Conservation (phyloP, 345 rosid genomes). For the Luvunga scandens region DNA sequence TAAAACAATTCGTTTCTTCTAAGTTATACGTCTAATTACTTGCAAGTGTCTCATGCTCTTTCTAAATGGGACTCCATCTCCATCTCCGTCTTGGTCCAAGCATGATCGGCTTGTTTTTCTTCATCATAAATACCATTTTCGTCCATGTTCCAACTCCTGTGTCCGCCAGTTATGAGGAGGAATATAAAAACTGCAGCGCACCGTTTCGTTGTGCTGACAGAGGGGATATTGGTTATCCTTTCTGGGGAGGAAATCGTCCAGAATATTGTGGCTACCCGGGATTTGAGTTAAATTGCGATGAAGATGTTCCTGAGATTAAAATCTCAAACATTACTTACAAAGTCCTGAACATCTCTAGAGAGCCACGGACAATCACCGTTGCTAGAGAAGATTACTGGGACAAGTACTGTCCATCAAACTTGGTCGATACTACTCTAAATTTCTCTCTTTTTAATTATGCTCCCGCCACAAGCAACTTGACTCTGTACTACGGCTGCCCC, state of each 20-base stretch:
- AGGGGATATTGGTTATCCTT: conserved; percentile 20
- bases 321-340: background rate
- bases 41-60: too few relatives aligned
- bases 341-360: background rate
- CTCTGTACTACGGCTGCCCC: background rate
- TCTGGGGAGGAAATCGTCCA: conserved; percentile 29
- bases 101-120: too few relatives aligned
- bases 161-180: background rate
- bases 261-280: conserved; percentile 11
- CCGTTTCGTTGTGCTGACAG: conserved; percentile 21
- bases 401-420: background rate
- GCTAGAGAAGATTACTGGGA: conserved; percentile 1
- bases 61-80: too few relatives aligned
- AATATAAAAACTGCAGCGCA: conserved; percentile 16
- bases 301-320: background rate
- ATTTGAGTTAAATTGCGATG: background rate
- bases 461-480: background rate
- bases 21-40: too few relatives aligned
- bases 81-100: too few relatives aligned
- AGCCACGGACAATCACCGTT: background rate
- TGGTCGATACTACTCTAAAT: background rate
- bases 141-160: background rate
- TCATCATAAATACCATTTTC: background rate
- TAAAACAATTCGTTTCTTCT: too few relatives aligned
- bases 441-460: background rate